Percentiles rank a stretch among this genome's conserved stretches.
Evolutionary conservation across 495 filamentous ascomycete species (phyloP).

Genomic region (Penicillium silybi): DNA sequence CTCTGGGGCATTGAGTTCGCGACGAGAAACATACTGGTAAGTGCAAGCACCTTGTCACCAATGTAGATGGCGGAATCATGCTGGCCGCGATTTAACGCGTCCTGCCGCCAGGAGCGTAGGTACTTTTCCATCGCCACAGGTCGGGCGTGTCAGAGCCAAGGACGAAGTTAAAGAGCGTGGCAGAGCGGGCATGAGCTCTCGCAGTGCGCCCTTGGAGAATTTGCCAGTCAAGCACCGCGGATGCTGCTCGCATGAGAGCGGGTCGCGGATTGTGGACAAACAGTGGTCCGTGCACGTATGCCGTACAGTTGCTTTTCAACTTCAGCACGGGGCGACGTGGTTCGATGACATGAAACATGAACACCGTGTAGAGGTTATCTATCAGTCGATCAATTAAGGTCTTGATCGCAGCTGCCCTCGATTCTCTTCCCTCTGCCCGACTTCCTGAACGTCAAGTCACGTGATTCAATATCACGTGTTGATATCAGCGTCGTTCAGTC

Average conservation of each 20-base stretch:
- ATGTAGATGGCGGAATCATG: constrained; percentile 95
- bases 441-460: neutral
- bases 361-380: neutral
- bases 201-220: constrained; percentile 6
- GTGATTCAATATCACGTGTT: constrained; percentile 5
- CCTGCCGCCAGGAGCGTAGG: constrained; percentile 86
- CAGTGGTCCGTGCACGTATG: constrained; percentile 22
- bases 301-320: neutral
- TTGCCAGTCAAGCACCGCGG: constrained; percentile 2
- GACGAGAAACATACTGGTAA: constrained; percentile 63
- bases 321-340: neutral
- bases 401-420: neutral
- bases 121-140: constrained; percentile 73
- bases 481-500: constrained; percentile 1
- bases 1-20: constrained; percentile 5
- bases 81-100: constrained; percentile 89
- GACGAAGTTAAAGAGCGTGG: too few relatives aligned
- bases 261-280: constrained; percentile 23
- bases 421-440: neutral
- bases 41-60: constrained; percentile 90
- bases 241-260: constrained; percentile 20
- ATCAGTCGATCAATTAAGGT: neutral
- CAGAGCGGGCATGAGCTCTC: neutral
- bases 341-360: neutral
- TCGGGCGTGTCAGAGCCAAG: constrained; percentile 1